Evolutionary conservation across 129 eudicot species (phyloP), one percentile per base, ranked within the genome.

Genomic region (Centrapalus pauciflorus): DNA sequence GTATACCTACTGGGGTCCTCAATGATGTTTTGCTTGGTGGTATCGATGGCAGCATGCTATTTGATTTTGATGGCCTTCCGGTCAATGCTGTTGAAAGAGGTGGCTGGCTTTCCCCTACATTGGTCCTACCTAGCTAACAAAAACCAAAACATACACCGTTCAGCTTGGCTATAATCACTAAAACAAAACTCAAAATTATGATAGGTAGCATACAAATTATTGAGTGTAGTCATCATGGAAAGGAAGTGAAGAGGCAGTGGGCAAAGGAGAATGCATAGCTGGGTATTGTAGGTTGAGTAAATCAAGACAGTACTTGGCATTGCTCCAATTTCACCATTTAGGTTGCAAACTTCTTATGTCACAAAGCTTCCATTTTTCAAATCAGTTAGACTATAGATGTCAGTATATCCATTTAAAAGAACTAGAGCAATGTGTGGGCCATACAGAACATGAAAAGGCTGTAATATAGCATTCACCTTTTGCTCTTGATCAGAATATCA

Each of bases 31-130:
- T 84, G 74, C 72, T 75, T 28, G 82, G 77, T 26, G 95, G 88
- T 71, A 82, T 28, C 16, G 81, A 61, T 25, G 96, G 82, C 40
- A 55, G 23, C 29, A 83, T 65, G 27, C 78, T 76, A 68, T 33
- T 75, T 20, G 89, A 72, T 83, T 79, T 72, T 33, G 87, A 83
- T 63, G 91, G 64, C 66, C 86, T 77, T 81, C 83, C 98, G 38
- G 77, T 55, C 50, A 55, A 56, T 13, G 85, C 62, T 34, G 82
- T 63, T 45, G 95, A 64, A 34, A 81, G 82, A 29, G 76, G 73
- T n/a, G 96, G 73, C 26, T 64, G 81, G 24, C 61, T 69, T 77
- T 83, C 96, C 80, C 83, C 95, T 21, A 67, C 57, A 27, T 73
- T 55, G 68, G 78, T 85, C 52, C 75, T 70, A 70, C 80, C 80